These are phyloP conservation scores for Quercus mongolica DNA, from an alignment of 306 rosid genomes.

Conservation along the genomic window DNA sequence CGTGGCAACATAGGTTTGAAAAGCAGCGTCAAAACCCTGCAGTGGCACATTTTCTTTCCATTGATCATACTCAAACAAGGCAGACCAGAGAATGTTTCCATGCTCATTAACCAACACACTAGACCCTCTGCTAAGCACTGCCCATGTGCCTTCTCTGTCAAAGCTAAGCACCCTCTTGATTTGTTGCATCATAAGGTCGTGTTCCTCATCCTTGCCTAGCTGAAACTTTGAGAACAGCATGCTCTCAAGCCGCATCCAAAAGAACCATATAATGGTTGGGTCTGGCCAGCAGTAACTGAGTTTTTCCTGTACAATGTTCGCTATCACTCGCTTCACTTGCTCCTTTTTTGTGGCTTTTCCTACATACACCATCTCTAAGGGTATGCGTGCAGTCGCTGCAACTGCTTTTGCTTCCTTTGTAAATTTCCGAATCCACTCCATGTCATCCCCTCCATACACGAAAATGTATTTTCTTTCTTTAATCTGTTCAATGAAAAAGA, in stretches of 20 bases:
- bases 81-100: slow-evolving; percentile 21
- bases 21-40: slow-evolving; percentile 42
- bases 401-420: slow-evolving; percentile 41
- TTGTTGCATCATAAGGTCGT: slow-evolving; percentile 41
- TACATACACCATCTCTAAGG: slow-evolving; percentile 50
- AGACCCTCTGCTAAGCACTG: slow-evolving; percentile 44
- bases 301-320: slow-evolving; percentile 5
- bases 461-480: slow-evolving; percentile 45
- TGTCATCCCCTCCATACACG: slow-evolving; percentile 54
- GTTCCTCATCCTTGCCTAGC: slow-evolving; percentile 30
- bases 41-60: slow-evolving; percentile 34
- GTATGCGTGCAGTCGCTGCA: slow-evolving; percentile 26
- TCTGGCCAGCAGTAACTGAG: slow-evolving; percentile 31
- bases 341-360: slow-evolving; percentile 56
- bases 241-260: slow-evolving; percentile 58
- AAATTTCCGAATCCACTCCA: slow-evolving; percentile 46
- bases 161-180: slow-evolving; percentile 47
- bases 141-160: slow-evolving; percentile 51
- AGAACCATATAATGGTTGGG: slow-evolving; percentile 29
- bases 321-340: slow-evolving; percentile 30
- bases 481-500: slow-evolving; percentile 23
- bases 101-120: slow-evolving; percentile 41
- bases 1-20: slow-evolving; percentile 24
- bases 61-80: slow-evolving; percentile 36
- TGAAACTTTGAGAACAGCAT: slow-evolving; percentile 63